Evolutionary conservation across 2,329 filamentous ascomycete genomes (phyloP).

Genomic region (Penicillium freii): DNA sequence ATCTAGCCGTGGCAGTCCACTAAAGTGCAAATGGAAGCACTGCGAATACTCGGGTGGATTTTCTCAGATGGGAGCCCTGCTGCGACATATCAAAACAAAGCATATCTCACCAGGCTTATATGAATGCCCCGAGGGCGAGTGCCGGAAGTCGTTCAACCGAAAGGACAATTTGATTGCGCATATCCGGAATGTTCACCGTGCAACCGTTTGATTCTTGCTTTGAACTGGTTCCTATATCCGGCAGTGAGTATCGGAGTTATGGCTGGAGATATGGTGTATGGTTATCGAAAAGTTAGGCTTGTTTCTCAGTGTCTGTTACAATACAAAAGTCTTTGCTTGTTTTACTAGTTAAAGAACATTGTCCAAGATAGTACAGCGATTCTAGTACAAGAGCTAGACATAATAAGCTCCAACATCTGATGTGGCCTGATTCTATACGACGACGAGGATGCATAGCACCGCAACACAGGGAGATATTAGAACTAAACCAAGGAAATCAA

Average conservation of each 20-base stretch:
- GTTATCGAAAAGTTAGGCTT: neutral
- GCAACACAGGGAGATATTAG: no score
- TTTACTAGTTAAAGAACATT: neutral
- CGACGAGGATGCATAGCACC: no score
- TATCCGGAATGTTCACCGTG: constrained; percentile 3
- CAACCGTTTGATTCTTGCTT: neutral
- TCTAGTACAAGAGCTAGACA: no score
- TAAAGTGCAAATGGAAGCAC: constrained; percentile 2
- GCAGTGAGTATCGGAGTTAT: neutral
- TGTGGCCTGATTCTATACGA: neutral
- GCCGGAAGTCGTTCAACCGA: neutral
- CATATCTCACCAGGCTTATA: neutral
- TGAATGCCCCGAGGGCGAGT: neutral
- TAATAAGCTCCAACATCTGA: no score
- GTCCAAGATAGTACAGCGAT: neutral
- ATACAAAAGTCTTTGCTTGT: neutral
- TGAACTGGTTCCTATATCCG: neutral
- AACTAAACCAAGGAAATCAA: no score
- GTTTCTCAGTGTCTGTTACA: neutral
- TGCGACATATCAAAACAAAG: constrained; percentile 3
- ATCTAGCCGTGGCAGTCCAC: neutral
- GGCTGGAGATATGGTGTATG: neutral
- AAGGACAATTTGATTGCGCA: constrained; percentile 5
- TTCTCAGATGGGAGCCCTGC: neutral
- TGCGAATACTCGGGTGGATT: constrained; percentile 3